Evolutionary conservation across 495 filamentous ascomycete genomes (phyloP), one percentile per base, ranked within the genome.

Genomic region (Aspergillus nidulans): DNA sequence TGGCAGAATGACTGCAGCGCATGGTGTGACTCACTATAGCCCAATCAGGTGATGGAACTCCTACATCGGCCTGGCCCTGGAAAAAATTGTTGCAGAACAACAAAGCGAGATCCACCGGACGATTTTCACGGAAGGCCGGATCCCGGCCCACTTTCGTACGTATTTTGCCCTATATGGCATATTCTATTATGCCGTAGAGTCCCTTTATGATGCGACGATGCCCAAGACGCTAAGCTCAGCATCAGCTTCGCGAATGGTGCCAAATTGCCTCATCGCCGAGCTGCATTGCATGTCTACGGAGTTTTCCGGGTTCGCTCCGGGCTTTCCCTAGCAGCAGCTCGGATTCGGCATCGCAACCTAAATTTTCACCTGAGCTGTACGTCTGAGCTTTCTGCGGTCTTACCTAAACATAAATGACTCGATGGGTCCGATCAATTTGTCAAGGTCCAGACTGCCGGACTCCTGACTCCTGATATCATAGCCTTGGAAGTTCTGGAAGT

Each of bases 1-100:
- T 51, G 46, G 19, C 38, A 55, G 48, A 54, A 55, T 58, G 51
- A 58, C 49, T 55, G 42, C 52, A 51, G 38, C 26, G 48, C 40
- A 57, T 65, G 63, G 63, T 65, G 63, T 65, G 63, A 65, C 59
- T 65, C 60, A 65, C 60, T 62, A 48, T 38, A 41, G 9, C 46
- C 55, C 49, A 58, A 64, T 59, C 53, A 52, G 57, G 57, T 43
- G 25, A 46, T 49, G 44, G 55, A 53, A 30, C 41, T 20, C 55
- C 36, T 47, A 53, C 34, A 47, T 26, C 39, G 38, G 47, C 50
- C 30, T 34, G 10, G 30, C 30, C 30, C 30, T 24, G 12, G 36
- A 55, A 43, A 44, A 51, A 55, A 55, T 23, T 25, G 8, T 15
- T 30, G 24, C 25, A 30, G 32, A 44, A 24, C 26, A 18, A 19